Conservation (phyloP, 1,284 basidiomycete species). For the Cutaneotrichosporon mucoides region DNA sequence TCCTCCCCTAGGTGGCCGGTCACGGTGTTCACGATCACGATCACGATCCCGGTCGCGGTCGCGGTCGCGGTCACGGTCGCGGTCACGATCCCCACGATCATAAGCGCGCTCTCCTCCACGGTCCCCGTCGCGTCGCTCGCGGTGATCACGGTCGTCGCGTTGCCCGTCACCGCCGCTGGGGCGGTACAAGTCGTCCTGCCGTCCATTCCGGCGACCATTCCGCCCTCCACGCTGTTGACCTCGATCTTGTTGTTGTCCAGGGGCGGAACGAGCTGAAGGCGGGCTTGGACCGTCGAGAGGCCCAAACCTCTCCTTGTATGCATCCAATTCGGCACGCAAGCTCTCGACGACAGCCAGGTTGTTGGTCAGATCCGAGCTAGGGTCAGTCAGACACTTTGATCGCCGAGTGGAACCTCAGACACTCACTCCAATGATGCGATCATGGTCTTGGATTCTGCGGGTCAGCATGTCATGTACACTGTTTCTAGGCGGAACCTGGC, state of each 20-base stretch:
- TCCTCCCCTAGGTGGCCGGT: not conserved
- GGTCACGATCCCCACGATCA: not conserved
- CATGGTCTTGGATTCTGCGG: conserved; percentile 35
- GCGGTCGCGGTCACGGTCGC: conserved; percentile 3
- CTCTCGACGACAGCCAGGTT: conserved; percentile 31
- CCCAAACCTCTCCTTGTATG: conserved; percentile 26
- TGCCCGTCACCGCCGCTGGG: not conserved
- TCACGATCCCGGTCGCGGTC: not conserved
- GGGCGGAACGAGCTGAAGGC: not conserved
- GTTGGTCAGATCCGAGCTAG: conserved; percentile 37
- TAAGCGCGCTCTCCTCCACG: not conserved
- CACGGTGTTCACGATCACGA: not conserved
- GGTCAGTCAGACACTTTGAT: not conserved
- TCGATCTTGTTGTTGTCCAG: not conserved
- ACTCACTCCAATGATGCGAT: conserved; percentile 43
- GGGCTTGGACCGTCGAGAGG: conserved; percentile 9
- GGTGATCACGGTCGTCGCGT: conserved; percentile 3
- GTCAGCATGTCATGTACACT: too few species aligned
- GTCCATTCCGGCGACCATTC: conserved; percentile 5
- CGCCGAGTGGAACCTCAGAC: not conserved
- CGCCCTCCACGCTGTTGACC: not conserved
- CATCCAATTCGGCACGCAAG: conserved; percentile 27
- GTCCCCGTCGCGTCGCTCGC: not conserved
- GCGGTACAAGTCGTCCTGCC: conserved; percentile 5
- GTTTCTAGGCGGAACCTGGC: too few species aligned